phyloP scores from a whole-genome alignment of 495 filamentous ascomycete genomes.

The Penicillium crystallinum region DNA sequence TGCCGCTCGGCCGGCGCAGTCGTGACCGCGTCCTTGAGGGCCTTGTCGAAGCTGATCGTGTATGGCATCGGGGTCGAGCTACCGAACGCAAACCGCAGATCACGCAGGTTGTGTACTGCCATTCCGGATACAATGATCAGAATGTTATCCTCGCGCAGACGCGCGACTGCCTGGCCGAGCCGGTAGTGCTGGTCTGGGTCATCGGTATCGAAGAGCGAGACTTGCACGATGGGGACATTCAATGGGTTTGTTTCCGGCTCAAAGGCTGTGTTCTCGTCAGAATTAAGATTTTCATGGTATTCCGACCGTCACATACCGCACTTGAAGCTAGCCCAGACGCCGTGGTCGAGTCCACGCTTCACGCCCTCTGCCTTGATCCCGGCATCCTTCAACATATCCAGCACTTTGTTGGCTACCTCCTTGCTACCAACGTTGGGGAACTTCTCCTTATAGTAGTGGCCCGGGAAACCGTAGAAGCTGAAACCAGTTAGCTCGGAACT shows the following conservation, averaged over 20 bases:
- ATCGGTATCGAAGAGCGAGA: slow-evolving; percentile 66
- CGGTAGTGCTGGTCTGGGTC: slow-evolving; percentile 65
- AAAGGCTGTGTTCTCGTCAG: slow-evolving; percentile 48
- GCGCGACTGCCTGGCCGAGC: slow-evolving; percentile 62
- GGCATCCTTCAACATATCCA: slow-evolving; percentile 51
- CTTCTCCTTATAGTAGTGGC: slow-evolving; percentile 53
- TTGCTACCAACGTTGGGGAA: slow-evolving; percentile 66
- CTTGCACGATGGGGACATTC: slow-evolving; percentile 73
- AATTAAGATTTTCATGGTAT: neutral
- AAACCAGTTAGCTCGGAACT: neutral
- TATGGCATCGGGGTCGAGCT: slow-evolving; percentile 56
- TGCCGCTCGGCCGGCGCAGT: slow-evolving; percentile 50
- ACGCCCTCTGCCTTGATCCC: slow-evolving; percentile 62
- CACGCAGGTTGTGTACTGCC: slow-evolving; percentile 81
- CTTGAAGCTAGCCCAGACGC: slow-evolving; percentile 71
- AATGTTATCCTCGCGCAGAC: slow-evolving; percentile 66
- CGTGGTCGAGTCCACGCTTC: slow-evolving; percentile 72
- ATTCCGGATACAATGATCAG: slow-evolving; percentile 77
- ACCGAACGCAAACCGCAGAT: slow-evolving; percentile 46
- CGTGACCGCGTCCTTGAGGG: slow-evolving; percentile 64
- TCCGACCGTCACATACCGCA: slow-evolving; percentile 40
- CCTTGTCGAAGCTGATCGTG: slow-evolving; percentile 69
- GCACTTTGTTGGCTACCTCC: slow-evolving; percentile 60
- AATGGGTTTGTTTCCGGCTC: slow-evolving; percentile 68
- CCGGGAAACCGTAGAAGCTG: slow-evolving; percentile 76